Evolutionary conservation across 2,329 filamentous ascomycete species (phyloP).

Genomic region (Botrytis pseudocinerea): DNA sequence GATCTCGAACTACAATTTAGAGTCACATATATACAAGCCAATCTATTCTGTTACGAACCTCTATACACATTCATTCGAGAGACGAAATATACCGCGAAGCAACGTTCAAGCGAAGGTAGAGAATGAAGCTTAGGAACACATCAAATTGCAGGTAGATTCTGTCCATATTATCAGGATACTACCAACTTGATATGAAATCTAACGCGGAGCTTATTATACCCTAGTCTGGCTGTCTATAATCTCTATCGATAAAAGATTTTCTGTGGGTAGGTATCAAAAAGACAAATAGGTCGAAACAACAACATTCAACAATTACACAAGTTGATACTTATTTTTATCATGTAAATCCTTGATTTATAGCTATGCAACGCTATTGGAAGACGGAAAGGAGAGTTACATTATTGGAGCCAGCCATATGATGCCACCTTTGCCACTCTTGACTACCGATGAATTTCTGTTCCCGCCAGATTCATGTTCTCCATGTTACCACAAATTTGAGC

Average conservation of each 20-base stretch:
- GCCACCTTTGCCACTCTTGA: background rate
- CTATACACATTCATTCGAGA: no score
- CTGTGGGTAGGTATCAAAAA: background rate
- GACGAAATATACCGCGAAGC: no score
- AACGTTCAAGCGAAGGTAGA: background rate
- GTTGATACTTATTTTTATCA: background rate
- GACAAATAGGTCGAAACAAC: background rate
- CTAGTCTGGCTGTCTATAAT: background rate
- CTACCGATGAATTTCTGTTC: background rate
- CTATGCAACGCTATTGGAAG: background rate
- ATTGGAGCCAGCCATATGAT: background rate
- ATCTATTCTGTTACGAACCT: background rate
- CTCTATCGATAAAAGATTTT: background rate
- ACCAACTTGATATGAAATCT: background rate
- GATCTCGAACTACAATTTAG: background rate
- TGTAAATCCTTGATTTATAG: background rate
- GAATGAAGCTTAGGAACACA: background rate
- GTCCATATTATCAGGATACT: background rate
- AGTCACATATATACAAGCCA: background rate
- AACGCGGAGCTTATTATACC: rapidly evolving
- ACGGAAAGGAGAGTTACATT: background rate
- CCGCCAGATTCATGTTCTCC: background rate
- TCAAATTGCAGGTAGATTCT: background rate
- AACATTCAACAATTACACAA: background rate
- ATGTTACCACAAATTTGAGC: background rate